A percentile compares a stretch with the other conserved stretches of the same genome.
Evolutionary conservation across 345 rosid species (phyloP).

Genomic region (Hevea brasiliensis): DNA sequence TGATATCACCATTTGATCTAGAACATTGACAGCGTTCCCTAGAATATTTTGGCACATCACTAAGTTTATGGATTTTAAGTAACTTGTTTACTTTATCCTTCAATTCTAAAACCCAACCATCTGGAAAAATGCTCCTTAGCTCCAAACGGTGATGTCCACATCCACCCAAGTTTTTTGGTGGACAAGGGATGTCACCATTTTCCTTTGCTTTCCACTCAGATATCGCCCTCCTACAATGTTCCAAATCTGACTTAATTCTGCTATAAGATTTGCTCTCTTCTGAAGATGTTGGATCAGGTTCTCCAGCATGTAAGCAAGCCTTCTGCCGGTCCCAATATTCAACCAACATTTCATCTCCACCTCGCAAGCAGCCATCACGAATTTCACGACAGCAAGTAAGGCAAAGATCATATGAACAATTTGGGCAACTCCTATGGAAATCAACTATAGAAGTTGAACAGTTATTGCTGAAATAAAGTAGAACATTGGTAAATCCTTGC

Average conservation of each 20-base stretch:
- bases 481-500: background rate
- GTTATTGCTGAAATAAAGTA: background rate
- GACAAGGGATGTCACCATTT: background rate
- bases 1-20: background rate
- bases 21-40: background rate
- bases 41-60: background rate
- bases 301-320: background rate
- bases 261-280: background rate
- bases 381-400: slow-evolving; percentile 3
- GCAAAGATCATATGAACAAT: slow-evolving; percentile 4
- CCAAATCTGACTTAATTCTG: background rate
- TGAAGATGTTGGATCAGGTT: background rate
- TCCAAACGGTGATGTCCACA: background rate
- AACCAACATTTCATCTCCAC: background rate
- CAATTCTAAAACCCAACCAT: background rate
- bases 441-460: background rate
- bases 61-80: background rate
- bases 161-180: background rate
- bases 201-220: background rate
- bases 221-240: background rate
- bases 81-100: background rate
- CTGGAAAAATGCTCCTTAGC: background rate
- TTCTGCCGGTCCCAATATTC: background rate
- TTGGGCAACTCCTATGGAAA: slow-evolving; percentile 4
- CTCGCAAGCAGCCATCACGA: background rate